These are phyloP conservation scores for Cafeteria roenbergensis DNA, from an alignment of 108 stramenopile species.

Conservation along the genomic window DNA sequence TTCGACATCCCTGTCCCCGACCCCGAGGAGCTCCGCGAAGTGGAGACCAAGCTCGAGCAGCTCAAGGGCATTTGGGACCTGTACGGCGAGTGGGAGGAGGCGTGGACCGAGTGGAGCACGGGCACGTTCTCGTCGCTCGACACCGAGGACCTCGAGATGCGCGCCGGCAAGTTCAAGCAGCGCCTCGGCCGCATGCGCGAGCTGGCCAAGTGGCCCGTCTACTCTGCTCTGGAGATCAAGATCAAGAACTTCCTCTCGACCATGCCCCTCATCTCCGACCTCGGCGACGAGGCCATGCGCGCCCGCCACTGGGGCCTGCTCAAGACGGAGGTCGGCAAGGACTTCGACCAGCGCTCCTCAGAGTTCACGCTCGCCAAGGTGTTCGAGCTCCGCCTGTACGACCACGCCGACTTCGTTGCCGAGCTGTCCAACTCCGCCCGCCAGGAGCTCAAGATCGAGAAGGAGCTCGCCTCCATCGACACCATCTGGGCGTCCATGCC, in stretches of 20 bases:
- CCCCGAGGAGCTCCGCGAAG: constrained; percentile 41
- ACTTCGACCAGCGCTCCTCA: constrained; percentile 38
- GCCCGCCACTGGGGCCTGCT: constrained; percentile 44
- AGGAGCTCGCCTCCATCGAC: constrained; percentile 28
- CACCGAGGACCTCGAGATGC: constrained; percentile 42
- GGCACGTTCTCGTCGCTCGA: constrained; percentile 41
- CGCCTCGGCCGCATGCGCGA: constrained; percentile 46
- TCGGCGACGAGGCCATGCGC: constrained; percentile 45
- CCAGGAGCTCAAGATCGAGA: constrained; percentile 53
- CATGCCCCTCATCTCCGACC: constrained; percentile 51
- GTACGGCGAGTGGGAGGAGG: constrained; percentile 31
- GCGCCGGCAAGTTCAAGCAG: constrained; percentile 36
- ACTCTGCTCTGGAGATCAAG: constrained; percentile 25
- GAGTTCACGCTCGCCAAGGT: constrained; percentile 47
- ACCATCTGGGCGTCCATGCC: constrained; percentile 34
- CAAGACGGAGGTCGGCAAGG: constrained; percentile 22
- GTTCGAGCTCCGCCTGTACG: constrained; percentile 42
- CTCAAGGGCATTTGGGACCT: constrained; percentile 43
- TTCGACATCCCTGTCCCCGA: constrained; percentile 43
- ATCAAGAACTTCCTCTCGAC: constrained; percentile 46
- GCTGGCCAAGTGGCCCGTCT: constrained; percentile 36
- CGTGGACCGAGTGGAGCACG: constrained; percentile 47
- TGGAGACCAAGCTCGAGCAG: constrained; percentile 38
- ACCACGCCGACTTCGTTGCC: constrained; percentile 45
- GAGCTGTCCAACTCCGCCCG: constrained; percentile 47